Percentiles rank a stretch among this genome's conserved stretches.
These are phyloP conservation scores for Flaveria sonorensis DNA, from an alignment of 129 eudicot species.

Conservation along the genomic window DNA sequence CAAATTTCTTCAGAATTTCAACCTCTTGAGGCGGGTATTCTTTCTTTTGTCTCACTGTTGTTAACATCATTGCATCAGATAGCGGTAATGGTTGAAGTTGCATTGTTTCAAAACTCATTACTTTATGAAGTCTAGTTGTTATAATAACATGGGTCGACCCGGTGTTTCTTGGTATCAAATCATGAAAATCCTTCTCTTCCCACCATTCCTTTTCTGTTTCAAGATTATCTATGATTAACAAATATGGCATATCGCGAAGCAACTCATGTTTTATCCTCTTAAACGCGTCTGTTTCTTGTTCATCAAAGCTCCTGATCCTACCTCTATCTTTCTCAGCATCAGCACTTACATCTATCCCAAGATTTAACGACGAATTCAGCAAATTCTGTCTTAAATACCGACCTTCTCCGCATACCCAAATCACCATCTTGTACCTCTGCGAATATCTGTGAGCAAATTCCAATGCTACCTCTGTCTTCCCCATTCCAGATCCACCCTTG, in stretches of 20 bases:
- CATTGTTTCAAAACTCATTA: conserved; percentile 68
- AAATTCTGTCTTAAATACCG: conserved; percentile 72
- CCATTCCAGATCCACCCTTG: conserved; percentile 69
- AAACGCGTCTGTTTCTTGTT: conserved; percentile 84
- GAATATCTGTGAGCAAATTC: conserved; percentile 75
- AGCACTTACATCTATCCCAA: conserved; percentile 81
- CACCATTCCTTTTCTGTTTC: conserved; percentile 95
- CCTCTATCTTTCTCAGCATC: conserved; percentile 92
- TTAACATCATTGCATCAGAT: conserved; percentile 61
- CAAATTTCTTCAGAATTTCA: conserved; percentile 60
- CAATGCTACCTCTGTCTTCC: conserved; percentile 83
- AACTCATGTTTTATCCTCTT: conserved; percentile 82
- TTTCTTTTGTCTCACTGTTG: conserved; percentile 61
- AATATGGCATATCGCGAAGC: conserved; percentile 79
- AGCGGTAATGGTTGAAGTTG: conserved; percentile 66
- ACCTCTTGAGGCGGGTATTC: conserved; percentile 56
- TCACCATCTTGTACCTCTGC: conserved; percentile 81
- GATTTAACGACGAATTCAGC: conserved; percentile 55
- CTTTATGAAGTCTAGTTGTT: conserved; percentile 65
- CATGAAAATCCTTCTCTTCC: conserved; percentile 93
- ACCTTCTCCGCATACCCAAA: conserved; percentile 93
- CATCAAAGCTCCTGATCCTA: conserved; percentile 77
- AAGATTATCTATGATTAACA: conserved; percentile 73
- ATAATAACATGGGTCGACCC: conserved; percentile 85
- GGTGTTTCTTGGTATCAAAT: conserved; percentile 74